Percentiles rank a stretch among this genome's conserved stretches.
phyloP scores from a whole-genome alignment of 768 basidiomycete species.

The Boletus rex-veris region DNA sequence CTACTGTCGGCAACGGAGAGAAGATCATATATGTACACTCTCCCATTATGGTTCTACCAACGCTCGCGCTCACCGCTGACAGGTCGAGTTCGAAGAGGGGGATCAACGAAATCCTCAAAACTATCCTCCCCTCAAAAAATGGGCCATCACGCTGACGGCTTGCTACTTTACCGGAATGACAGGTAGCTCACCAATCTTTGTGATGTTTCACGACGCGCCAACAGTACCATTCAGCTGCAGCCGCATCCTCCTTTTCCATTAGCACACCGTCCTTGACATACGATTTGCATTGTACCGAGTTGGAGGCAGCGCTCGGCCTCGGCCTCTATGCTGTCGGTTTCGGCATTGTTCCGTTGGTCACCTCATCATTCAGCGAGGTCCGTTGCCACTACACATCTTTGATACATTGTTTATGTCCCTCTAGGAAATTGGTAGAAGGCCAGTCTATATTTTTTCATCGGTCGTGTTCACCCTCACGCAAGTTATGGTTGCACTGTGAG shows the following conservation, averaged over 20 bases:
- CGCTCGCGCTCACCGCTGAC: not conserved
- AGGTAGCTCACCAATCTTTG: constrained; percentile 2
- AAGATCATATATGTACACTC: constrained; percentile 11
- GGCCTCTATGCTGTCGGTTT: constrained; percentile 58
- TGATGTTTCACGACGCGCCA: not conserved
- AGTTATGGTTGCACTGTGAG: constrained; percentile 36
- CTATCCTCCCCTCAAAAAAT: constrained; percentile 39
- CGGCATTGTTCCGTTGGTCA: constrained; percentile 55
- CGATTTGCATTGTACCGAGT: constrained; percentile 40
- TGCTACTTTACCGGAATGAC: constrained; percentile 26
- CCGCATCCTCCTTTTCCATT: constrained; percentile 49
- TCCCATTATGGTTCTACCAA: not conserved
- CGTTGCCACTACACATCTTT: not conserved
- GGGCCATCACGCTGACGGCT: constrained; percentile 34
- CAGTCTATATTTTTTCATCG: constrained; percentile 53
- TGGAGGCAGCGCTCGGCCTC: constrained; percentile 46
- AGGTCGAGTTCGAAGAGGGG: constrained; percentile 40
- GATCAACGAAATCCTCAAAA: constrained; percentile 40
- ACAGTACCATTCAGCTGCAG: constrained; percentile 38
- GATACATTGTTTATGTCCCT: not conserved
- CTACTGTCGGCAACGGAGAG: not conserved
- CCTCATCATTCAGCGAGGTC: constrained; percentile 63
- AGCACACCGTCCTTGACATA: constrained; percentile 53
- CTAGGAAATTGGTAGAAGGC: constrained; percentile 63
- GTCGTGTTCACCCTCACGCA: constrained; percentile 51